Base-by-base conservation (phyloP, 495 filamentous ascomycete species). In the Neurospora sp. region DNA sequence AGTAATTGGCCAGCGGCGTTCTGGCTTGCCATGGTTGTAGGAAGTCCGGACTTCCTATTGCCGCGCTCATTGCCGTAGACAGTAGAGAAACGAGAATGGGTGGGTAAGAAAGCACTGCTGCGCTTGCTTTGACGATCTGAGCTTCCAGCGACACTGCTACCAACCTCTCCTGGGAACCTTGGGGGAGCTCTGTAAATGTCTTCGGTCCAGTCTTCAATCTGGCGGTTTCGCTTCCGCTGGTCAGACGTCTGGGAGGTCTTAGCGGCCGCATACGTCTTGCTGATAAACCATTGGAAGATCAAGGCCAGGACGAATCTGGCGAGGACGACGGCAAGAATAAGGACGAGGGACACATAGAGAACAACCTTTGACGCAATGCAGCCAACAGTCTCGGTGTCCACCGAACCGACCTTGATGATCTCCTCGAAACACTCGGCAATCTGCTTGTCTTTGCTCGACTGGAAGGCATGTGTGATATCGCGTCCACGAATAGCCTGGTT, bases 351-450 rank as follows among this genome's bases (percentile, higher is more conserved):
- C 42, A 97, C 89, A 75, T 98, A 99, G 39, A 99, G 91, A 9
- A 99, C 96, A 18, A 99, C 95, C 80, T 97, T 91, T 69, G 94
- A 96, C 1, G 96, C 96, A 76, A 99, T 98, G 81, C 96, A 99
- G 14, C 96, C 96, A 9, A 99, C 93, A 4, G 94, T 97, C 75
- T 94, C 94, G 0, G 96, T 98, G 79, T 98, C 96, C 72, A 99
- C 92, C 16, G 92, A 93, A 16, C 96, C 96, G 37, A 99, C 96
- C 77, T 94, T 94, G 85, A 97, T 92, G 72, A 97, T 97, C 79
- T 99, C 89, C 41, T 92, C 86, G 72, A 98, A 85, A 80, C 96
- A 99, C 77, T 92, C 87, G 3, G 92, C 95, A 22, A 95, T 83
- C 72, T 88, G 83, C 85, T 94, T 97, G 75, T 97, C 93, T 1